Conservation (phyloP, 192 early-diverging fungal species). For the Cetraspora pellucida region DNA sequence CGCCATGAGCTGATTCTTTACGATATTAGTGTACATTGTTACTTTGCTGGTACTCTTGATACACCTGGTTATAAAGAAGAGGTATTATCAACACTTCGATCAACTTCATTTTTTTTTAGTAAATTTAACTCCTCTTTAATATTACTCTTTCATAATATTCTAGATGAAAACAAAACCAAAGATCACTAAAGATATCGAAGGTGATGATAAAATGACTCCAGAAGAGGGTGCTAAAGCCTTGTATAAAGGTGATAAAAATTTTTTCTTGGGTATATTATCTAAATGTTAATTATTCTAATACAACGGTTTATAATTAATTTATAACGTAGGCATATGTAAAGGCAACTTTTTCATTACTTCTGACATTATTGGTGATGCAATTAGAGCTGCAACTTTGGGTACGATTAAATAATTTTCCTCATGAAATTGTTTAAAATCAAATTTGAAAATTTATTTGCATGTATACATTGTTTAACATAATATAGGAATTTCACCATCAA, state of each 20-base stretch:
- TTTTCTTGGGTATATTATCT: too few relatives aligned
- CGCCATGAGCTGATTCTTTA: constrained; percentile 67
- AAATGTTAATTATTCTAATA: too few relatives aligned
- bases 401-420: constrained; percentile 16
- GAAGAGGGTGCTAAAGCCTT: constrained; percentile 59
- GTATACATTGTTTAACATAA: constrained; percentile 30
- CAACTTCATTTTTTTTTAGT: background rate
- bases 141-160: constrained; percentile 11
- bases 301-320: too few relatives aligned
- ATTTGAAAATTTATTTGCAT: constrained; percentile 34
- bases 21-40: constrained; percentile 68
- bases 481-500: constrained; percentile 32
- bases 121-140: background rate
- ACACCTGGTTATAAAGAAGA: constrained; percentile 72
- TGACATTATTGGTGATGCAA: constrained; percentile 41
- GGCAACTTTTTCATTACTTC: constrained; percentile 41
- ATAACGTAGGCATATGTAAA: too few relatives aligned
- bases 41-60: constrained; percentile 72
- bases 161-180: constrained; percentile 74
- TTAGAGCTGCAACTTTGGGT: constrained; percentile 36
- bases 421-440: background rate
- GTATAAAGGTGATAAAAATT: constrained; percentile 51
- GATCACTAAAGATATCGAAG: constrained; percentile 71
- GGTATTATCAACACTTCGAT: constrained; percentile 38
- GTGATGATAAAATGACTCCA: constrained; percentile 59